Evolutionary conservation across 441 rosid genomes (phyloP).

Genomic region (Syzygium malaccense): DNA sequence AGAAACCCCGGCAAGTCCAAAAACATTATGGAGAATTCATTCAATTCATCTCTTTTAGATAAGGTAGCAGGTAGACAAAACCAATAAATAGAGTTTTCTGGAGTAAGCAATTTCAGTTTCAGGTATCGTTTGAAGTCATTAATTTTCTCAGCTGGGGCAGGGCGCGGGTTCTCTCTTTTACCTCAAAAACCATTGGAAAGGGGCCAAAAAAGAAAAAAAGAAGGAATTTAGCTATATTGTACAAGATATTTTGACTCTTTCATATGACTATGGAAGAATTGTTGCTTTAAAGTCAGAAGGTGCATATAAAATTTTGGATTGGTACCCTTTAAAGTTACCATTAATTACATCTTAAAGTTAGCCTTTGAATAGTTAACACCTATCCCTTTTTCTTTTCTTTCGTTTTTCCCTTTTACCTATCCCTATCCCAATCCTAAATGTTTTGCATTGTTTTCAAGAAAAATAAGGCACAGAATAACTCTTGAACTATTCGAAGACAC

Average conservation of each 20-base stretch:
- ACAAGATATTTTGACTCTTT: not conserved
- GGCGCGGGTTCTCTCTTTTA: not conserved
- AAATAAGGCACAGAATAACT: not conserved
- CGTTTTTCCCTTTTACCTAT: not conserved
- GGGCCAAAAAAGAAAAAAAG: not conserved
- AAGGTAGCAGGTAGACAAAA: not conserved
- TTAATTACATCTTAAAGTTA: not conserved
- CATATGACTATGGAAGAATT: fast-evolving
- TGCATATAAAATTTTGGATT: not conserved
- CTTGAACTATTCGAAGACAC: not conserved
- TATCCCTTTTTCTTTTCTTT: not conserved
- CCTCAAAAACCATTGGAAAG: not conserved
- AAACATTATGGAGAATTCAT: not conserved
- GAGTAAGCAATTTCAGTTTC: not conserved
- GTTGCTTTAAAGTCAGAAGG: not conserved
- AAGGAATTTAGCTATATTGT: not conserved
- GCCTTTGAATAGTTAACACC: not conserved
- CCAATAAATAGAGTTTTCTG: not conserved
- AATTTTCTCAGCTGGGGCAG: not conserved
- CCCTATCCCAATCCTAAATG: not conserved
- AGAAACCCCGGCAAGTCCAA: not conserved
- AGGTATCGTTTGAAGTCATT: not conserved
- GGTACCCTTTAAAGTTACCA: not conserved
- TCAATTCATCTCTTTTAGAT: not conserved
- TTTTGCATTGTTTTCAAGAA: not conserved